Conservation (phyloP, 176 grass and related monocot species). For the Rhynchospora tenuis region DNA sequence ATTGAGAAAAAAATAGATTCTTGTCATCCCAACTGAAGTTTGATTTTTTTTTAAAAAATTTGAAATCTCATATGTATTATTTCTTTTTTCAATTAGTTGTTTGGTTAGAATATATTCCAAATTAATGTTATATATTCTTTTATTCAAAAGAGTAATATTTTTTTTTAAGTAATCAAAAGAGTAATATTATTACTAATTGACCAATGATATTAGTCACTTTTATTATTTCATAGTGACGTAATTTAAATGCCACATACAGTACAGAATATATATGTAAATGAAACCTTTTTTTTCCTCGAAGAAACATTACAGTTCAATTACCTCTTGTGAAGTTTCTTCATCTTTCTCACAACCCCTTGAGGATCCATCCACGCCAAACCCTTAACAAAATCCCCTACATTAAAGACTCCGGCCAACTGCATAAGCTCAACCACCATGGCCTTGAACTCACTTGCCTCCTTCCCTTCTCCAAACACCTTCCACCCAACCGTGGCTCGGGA, state of each 20-base stretch:
- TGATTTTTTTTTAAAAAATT: neutral
- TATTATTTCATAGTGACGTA: too few relatives aligned
- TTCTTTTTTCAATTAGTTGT: too few relatives aligned
- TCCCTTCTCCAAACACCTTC: conserved; percentile 33
- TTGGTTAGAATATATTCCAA: too few relatives aligned
- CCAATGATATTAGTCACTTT: too few relatives aligned
- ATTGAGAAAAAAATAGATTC: too few relatives aligned
- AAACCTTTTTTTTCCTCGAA: neutral
- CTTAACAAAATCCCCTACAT: conserved; percentile 59
- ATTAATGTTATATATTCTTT: too few relatives aligned
- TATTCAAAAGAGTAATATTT: too few relatives aligned
- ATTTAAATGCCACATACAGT: too few relatives aligned
- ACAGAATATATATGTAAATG: neutral
- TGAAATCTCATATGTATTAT: too few relatives aligned
- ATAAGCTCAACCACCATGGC: conserved; percentile 57
- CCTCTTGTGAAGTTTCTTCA: conserved; percentile 59
- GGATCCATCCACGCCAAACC: conserved; percentile 42
- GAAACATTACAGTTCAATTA: neutral
- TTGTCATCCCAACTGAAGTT: too few relatives aligned
- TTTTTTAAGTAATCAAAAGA: too few relatives aligned
- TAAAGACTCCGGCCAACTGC: conserved; percentile 42
- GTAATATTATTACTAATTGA: too few relatives aligned
- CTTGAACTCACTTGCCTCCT: conserved; percentile 47
- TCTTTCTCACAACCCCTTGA: conserved; percentile 41
- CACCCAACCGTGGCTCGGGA: conserved; percentile 44